These are phyloP conservation scores for Saccharum hybrid DNA, from an alignment of 202 grass and related monocot genomes.

Conservation along the genomic window DNA sequence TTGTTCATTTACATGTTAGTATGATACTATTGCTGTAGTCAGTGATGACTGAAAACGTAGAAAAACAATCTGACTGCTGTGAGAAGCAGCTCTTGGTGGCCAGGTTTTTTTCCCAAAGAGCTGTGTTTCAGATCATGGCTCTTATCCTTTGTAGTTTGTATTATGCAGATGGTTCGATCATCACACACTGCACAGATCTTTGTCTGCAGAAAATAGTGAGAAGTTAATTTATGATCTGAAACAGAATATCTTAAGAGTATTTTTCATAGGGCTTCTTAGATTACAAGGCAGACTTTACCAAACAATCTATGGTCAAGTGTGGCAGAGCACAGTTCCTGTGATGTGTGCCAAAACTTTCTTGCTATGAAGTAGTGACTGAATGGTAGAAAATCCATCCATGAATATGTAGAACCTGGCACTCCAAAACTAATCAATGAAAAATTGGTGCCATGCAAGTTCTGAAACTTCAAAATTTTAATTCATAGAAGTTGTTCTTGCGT, in stretches of 20 bases:
- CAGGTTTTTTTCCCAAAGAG: neutral
- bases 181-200: neutral
- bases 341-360: neutral
- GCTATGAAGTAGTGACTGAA: neutral
- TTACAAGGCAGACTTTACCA: neutral
- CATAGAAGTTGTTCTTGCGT: neutral
- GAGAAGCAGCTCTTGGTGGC: neutral
- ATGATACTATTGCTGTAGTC: neutral
- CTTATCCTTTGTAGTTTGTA: slow-evolving; percentile 10
- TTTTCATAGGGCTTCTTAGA: neutral
- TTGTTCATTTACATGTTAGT: neutral
- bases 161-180: neutral
- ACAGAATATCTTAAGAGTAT: neutral
- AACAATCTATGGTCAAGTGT: neutral
- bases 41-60: neutral
- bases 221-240: neutral
- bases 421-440: neutral
- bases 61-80: neutral
- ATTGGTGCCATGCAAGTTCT: neutral
- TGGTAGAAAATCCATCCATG: neutral
- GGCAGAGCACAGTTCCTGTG: neutral
- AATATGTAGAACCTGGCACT: neutral
- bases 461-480: neutral
- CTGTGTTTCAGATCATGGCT: neutral
- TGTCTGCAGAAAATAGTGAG: neutral